These are phyloP conservation scores for Aspergillus arachidicola DNA, from an alignment of 2,329 filamentous ascomycete species.

Conservation along the genomic window DNA sequence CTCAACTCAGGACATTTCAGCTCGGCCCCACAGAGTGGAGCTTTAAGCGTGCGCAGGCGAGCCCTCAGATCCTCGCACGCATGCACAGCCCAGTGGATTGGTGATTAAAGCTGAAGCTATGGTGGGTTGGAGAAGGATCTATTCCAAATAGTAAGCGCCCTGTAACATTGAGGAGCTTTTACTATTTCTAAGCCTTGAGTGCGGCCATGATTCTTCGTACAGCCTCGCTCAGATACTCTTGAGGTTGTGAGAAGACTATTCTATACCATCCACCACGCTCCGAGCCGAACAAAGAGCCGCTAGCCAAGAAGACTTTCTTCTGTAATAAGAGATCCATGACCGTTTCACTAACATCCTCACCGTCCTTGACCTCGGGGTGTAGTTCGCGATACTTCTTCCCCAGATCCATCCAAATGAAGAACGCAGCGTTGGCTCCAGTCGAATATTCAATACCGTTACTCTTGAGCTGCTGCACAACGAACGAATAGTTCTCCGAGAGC, in stretches of 20 bases:
- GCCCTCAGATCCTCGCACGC: too few species aligned
- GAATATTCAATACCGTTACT: constrained; percentile 51
- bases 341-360: constrained; percentile 25
- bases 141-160: too few species aligned
- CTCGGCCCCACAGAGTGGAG: too few species aligned
- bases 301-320: constrained; percentile 40
- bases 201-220: constrained; percentile 32
- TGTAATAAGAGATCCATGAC: constrained; percentile 41
- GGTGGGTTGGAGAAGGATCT: too few species aligned
- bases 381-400: constrained; percentile 32
- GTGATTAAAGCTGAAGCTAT: too few species aligned
- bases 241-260: constrained; percentile 42
- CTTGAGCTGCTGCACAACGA: constrained; percentile 41
- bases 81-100: too few species aligned
- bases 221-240: constrained; percentile 34
- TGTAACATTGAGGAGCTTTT: too few species aligned
- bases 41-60: too few species aligned
- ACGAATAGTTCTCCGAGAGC: constrained; percentile 45
- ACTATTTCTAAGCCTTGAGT: constrained; percentile 12
- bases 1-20: too few species aligned
- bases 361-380: constrained; percentile 17
- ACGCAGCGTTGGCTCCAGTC: constrained; percentile 55
- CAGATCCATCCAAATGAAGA: constrained; percentile 60
- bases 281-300: constrained; percentile 38
- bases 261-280: constrained; percentile 49